A percentile compares a stretch with the other conserved stretches of the same genome.
These are phyloP conservation scores for Skeletonema potamos DNA, from an alignment of 108 stramenopile species.

Conservation along the genomic window DNA sequence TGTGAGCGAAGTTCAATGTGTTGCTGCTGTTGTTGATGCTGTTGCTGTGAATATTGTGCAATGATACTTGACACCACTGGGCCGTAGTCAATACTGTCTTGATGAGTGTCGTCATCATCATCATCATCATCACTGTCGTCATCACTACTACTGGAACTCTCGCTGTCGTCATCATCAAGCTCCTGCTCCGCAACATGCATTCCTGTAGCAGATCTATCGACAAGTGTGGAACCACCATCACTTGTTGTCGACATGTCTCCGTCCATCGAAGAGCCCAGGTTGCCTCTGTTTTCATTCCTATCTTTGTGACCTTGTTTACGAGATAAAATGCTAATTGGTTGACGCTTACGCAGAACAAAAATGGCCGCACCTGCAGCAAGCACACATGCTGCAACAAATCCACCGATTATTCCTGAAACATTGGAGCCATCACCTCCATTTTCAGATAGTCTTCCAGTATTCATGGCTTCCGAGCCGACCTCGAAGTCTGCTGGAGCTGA, in stretches of 20 bases:
- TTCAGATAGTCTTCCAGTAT: not conserved
- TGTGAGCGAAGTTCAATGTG: not conserved
- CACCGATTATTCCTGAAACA: conserved; percentile 6
- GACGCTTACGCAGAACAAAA: not conserved
- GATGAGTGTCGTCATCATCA: conserved; percentile 7
- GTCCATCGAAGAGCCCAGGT: conserved; percentile 4
- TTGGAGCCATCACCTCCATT: not conserved
- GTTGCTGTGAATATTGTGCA: conserved; percentile 20
- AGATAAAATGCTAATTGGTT: not conserved
- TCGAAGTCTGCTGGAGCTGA: not conserved
- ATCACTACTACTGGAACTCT: conserved; percentile 1
- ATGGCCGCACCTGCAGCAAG: not conserved
- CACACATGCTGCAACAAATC: not conserved
- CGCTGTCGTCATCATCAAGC: conserved; percentile 4
- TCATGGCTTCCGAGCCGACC: not conserved
- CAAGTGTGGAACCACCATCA: not conserved
- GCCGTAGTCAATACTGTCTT: conserved; percentile 18
- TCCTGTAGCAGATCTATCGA: not conserved
- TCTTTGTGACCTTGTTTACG: not conserved
- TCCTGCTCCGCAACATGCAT: conserved; percentile 13
- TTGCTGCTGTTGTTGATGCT: conserved; percentile 1
- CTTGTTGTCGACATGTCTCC: not conserved
- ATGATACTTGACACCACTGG: conserved; percentile 24
- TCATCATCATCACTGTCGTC: conserved; percentile 4
- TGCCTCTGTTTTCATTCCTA: not conserved